Percentiles rank a stretch among this genome's conserved stretches.
Conservation (phyloP, 768 basidiomycete species). For the Filobasidium wieringae region DNA sequence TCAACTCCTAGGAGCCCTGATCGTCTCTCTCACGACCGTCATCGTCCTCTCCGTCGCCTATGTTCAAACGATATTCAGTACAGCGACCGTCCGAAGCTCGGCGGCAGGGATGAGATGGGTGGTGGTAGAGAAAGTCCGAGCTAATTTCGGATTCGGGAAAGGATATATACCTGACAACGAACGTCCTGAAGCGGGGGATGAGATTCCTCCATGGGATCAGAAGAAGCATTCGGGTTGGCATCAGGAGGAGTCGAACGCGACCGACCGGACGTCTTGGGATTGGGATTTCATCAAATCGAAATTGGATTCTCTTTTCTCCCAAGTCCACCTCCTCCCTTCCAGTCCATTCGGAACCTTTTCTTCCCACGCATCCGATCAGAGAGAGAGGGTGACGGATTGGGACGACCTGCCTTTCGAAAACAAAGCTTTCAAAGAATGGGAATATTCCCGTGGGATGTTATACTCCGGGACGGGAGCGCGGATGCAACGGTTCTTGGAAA, state of each 20-base stretch:
- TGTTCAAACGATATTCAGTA: neutral
- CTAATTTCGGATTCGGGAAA: neutral
- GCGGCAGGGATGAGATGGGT: neutral
- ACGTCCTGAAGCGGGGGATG: neutral
- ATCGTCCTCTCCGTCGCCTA: neutral
- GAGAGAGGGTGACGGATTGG: constrained; percentile 6
- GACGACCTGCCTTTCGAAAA: constrained; percentile 1
- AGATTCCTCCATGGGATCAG: too few species aligned
- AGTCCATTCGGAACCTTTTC: neutral
- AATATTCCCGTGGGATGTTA: neutral
- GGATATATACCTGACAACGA: neutral
- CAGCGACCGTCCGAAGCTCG: neutral
- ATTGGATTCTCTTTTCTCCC: too few species aligned
- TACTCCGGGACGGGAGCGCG: constrained; percentile 25
- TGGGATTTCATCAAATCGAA: too few species aligned
- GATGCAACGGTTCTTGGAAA: constrained; percentile 25
- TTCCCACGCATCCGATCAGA: neutral
- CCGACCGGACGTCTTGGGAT: too few species aligned
- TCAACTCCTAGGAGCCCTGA: neutral
- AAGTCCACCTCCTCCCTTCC: neutral
- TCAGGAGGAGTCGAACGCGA: too few species aligned
- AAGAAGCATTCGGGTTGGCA: too few species aligned
- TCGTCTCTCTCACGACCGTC: neutral
- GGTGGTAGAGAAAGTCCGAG: neutral
- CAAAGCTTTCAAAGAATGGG: constrained; percentile 6